These are phyloP conservation scores for Cercospora citrullina DNA, from an alignment of 2,329 filamentous ascomycete species.

Conservation along the genomic window DNA sequence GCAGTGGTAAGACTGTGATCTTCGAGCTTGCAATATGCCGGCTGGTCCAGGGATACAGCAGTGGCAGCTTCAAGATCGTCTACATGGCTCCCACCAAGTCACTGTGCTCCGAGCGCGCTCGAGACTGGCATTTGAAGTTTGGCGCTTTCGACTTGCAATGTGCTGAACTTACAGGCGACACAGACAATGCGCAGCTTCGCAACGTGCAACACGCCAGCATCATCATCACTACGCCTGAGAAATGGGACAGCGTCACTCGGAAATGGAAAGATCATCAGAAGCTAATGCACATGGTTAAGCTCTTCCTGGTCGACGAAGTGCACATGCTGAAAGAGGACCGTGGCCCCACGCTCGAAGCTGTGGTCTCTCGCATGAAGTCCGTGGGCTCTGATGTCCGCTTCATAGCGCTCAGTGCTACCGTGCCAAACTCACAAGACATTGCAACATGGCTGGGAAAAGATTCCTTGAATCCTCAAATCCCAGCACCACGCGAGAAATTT, in stretches of 20 bases:
- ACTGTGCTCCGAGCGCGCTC: conserved; percentile 72
- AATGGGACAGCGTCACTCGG: conserved; percentile 86
- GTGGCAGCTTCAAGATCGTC: conserved; percentile 71
- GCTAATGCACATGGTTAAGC: conserved; percentile 70
- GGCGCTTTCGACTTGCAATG: conserved; percentile 65
- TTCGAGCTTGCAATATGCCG: conserved; percentile 81
- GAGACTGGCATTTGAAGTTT: conserved; percentile 79
- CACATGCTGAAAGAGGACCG: conserved; percentile 80
- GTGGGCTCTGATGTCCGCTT: conserved; percentile 75
- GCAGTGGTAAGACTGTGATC: conserved; percentile 80
- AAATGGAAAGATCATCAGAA: conserved; percentile 81
- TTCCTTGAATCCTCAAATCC: conserved; percentile 58
- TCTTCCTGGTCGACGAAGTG: conserved; percentile 85
- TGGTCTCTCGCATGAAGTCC: conserved; percentile 85
- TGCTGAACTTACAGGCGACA: conserved; percentile 80
- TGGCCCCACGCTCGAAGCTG: conserved; percentile 77
- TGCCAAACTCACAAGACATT: conserved; percentile 79
- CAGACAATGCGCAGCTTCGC: conserved; percentile 64
- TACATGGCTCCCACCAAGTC: conserved; percentile 86
- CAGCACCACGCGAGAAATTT: conserved; percentile 69
- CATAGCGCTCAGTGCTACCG: conserved; percentile 77
- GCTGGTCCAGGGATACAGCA: conserved; percentile 58
- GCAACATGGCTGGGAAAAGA: conserved; percentile 75
- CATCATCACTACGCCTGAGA: conserved; percentile 85
- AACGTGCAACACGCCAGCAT: conserved; percentile 73